Evolutionary conservation across 2,329 filamentous ascomycete genomes (phyloP), one percentile per base, ranked within the genome.

Genomic region (Byssothecium circinans): DNA sequence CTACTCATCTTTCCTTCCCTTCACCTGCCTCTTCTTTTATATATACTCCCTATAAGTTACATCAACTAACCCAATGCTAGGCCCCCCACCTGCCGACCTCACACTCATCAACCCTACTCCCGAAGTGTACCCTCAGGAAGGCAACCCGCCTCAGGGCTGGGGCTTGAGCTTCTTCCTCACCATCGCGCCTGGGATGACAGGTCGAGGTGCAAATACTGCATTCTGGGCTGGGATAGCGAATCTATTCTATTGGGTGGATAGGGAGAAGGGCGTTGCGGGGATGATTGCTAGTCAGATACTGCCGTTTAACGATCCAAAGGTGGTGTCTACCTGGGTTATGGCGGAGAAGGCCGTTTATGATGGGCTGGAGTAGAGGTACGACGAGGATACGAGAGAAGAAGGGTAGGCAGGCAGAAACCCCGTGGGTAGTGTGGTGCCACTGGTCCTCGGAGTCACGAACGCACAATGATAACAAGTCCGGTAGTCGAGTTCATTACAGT

Each of bases 141-240:
- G 73, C 17, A 70, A 78, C 49, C 76, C 75, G 19, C 79, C 83
- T 0, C 83, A 87, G 59, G 85, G 85, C 10, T 87, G 83, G 83
- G 83, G 83, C 0, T 68, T 87, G 25, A 78, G 75, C 0, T 82
- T 83, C 40, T 80, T 84, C 75, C 64, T 84, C 11, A 80, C 67
- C 1, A 58, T 69, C 17, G 60, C 56, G 17, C 75, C 75, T 0
- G 76, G 75, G 0, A 55, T 64, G 1, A 81, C 82, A 2, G 82
- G 83, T 0, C 73, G 82, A 8, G 79, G 79, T 0, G 65, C 54
- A 2, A 70, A 74, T 2, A 83, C 81, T 0, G 78, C 58, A 0
- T 76, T 73, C 58, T 86, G 84, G 84, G 79, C 79, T 1, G 83
- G 84, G 0, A 56, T 86, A 23, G 65, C 81, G 3, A 86, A 86